A percentile compares a stretch with the other conserved stretches of the same genome.
These are phyloP conservation scores for Beauveria pseudobassiana DNA, from an alignment of 2,329 filamentous ascomycete genomes.

Conservation along the genomic window DNA sequence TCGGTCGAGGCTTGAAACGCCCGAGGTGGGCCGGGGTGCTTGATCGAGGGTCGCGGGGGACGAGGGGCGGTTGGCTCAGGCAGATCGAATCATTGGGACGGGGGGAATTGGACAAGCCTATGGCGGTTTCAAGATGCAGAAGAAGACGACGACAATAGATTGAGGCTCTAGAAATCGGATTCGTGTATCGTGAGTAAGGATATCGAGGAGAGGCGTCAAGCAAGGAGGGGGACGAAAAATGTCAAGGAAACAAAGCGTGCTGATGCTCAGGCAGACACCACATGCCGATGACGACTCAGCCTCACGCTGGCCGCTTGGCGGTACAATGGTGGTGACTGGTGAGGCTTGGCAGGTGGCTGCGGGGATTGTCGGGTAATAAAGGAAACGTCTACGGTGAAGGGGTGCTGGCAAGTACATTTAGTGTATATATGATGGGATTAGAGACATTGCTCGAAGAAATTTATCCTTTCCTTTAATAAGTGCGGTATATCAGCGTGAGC, in stretches of 20 bases:
- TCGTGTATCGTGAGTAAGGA: no score
- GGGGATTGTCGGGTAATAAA: conserved; percentile 10
- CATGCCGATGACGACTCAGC: conserved; percentile 10
- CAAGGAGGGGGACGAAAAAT: neutral
- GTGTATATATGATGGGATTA: no score
- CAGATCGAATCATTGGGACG: neutral
- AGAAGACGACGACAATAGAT: neutral
- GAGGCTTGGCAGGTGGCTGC: conserved; percentile 8
- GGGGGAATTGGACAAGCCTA: neutral
- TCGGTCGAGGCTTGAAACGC: conserved; percentile 4
- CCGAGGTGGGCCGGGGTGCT: neutral
- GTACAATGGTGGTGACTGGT: neutral
- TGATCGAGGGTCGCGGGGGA: conserved; percentile 2
- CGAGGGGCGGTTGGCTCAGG: neutral
- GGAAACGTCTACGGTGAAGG: neutral
- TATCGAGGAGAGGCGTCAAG: neutral
- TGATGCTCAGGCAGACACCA: neutral
- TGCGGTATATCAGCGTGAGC: neutral
- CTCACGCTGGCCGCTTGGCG: neutral
- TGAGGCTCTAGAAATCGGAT: neutral
- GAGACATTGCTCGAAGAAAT: no score
- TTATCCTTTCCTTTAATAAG: neutral
- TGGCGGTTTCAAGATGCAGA: neutral
- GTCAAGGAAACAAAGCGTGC: neutral
- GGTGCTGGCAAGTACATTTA: neutral